Evolutionary conservation across 2,329 filamentous ascomycete genomes (phyloP).

Genomic region (Clarireedia sp.): DNA sequence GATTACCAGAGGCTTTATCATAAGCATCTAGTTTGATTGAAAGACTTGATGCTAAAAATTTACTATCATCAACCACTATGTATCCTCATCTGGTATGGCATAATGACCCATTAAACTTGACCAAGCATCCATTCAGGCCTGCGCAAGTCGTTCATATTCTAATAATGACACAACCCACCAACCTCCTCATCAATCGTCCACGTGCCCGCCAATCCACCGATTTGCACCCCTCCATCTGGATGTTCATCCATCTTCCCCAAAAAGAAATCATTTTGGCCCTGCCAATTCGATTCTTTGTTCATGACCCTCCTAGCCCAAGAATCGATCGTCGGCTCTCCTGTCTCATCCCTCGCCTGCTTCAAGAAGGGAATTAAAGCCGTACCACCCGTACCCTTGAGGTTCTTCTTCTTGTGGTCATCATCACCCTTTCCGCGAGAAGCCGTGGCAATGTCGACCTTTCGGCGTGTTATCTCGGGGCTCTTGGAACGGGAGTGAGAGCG

Average conservation of each 20-base stretch:
- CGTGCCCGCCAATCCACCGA: slow-evolving; percentile 66
- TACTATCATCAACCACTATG: too few species aligned
- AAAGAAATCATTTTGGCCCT: slow-evolving; percentile 49
- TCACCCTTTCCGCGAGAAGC: slow-evolving; percentile 39
- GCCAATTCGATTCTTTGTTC: slow-evolving; percentile 29
- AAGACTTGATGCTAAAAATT: too few species aligned
- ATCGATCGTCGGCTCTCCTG: slow-evolving; percentile 78
- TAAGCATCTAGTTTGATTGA: too few species aligned
- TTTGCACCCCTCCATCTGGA: slow-evolving; percentile 34
- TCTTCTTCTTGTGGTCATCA: slow-evolving; percentile 36
- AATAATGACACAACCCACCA: slow-evolving; percentile 42
- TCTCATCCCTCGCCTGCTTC: slow-evolving; percentile 95
- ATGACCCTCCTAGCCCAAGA: slow-evolving; percentile 43
- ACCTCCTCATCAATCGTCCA: slow-evolving; percentile 84
- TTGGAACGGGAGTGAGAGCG: slow-evolving; percentile 53
- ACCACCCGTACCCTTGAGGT: slow-evolving; percentile 82
- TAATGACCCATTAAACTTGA: too few species aligned
- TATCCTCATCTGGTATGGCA: too few species aligned
- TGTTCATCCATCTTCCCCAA: slow-evolving; percentile 43
- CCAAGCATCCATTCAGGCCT: too few species aligned
- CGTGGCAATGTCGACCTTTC: slow-evolving; percentile 54
- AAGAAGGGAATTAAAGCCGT: slow-evolving; percentile 92
- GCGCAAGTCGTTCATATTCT: not conserved
- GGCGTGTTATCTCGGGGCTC: slow-evolving; percentile 42
- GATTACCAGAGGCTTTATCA: too few species aligned